phyloP scores from a whole-genome alignment of 139 green algal species.

The Auxenochlorella protothecoides region DNA sequence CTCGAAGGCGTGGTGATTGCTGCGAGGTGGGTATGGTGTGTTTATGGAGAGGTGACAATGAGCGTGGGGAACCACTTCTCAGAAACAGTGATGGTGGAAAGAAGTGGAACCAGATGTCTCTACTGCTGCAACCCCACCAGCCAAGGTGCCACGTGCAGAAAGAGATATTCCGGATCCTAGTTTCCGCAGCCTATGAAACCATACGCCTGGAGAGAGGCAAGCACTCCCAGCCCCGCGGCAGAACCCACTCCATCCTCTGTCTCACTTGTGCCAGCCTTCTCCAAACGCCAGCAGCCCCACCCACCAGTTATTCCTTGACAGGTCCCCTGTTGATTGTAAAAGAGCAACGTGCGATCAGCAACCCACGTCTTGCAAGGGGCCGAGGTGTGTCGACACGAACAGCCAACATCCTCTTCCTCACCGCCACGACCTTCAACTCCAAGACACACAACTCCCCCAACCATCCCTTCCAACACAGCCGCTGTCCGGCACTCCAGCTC shows the following conservation, averaged over 20 bases:
- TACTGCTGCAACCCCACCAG: too few species aligned
- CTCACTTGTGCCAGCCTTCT: slow-evolving; percentile 88
- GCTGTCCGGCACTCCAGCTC: slow-evolving; percentile 20
- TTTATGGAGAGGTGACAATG: too few species aligned
- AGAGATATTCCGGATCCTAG: too few species aligned
- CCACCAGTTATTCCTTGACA: slow-evolving; percentile 70
- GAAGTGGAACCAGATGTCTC: too few species aligned
- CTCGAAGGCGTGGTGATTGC: slow-evolving; percentile 90
- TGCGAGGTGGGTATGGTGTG: too few species aligned
- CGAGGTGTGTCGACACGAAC: neutral
- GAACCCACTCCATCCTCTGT: too few species aligned
- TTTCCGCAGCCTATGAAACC: too few species aligned
- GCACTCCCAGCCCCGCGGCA: too few species aligned
- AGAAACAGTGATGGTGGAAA: too few species aligned
- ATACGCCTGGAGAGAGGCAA: too few species aligned
- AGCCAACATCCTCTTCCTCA: neutral
- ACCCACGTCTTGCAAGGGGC: neutral
- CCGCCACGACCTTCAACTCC: neutral
- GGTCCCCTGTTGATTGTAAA: slow-evolving; percentile 46
- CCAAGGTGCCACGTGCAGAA: too few species aligned
- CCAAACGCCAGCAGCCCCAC: slow-evolving; percentile 82
- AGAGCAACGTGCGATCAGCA: slow-evolving; percentile 22
- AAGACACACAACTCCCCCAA: neutral
- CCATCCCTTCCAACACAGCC: slow-evolving; percentile 8
- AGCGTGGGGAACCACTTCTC: too few species aligned